phyloP scores from a whole-genome alignment of 805 yeast species.

The Schizosaccharomyces cryophilus region DNA sequence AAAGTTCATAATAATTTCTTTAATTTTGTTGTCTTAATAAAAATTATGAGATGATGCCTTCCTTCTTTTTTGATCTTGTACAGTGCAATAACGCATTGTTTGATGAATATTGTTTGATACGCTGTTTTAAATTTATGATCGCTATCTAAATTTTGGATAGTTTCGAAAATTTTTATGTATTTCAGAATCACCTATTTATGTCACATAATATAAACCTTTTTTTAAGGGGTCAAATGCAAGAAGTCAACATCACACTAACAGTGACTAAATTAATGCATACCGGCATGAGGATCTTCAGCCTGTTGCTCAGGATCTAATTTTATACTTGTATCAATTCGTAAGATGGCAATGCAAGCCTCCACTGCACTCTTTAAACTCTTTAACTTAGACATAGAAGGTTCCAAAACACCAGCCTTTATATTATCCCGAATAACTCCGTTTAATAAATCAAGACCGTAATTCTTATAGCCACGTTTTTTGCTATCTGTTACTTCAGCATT shows the following conservation, averaged over 20 bases:
- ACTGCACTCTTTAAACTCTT: constrained; percentile 75
- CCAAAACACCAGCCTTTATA: constrained; percentile 63
- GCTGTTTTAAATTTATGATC: too few species aligned
- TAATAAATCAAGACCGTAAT: constrained; percentile 79
- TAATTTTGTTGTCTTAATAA: too few species aligned
- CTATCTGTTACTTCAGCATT: constrained; percentile 57
- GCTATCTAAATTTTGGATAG: too few species aligned
- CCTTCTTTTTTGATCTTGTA: too few species aligned
- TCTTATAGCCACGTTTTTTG: constrained; percentile 65
- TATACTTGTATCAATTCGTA: constrained; percentile 95
- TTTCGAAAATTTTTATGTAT: too few species aligned
- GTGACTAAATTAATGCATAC: neutral
- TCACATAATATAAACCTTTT: too few species aligned
- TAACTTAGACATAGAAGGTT: constrained; percentile 82
- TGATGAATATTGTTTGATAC: too few species aligned
- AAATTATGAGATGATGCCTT: too few species aligned
- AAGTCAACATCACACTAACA: neutral
- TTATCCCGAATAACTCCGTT: constrained; percentile 82
- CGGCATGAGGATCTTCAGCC: constrained; percentile 2
- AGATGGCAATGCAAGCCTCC: constrained; percentile 92
- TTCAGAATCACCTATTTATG: too few species aligned
- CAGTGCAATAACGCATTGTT: too few species aligned
- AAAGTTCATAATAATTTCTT: neutral
- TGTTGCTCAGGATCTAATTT: constrained; percentile 68
- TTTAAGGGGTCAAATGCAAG: neutral